A percentile compares a stretch with the other conserved stretches of the same genome.
phyloP scores from a whole-genome alignment of 371 early-diverging fungal species.

The Syncephalastrum monosporum region DNA sequence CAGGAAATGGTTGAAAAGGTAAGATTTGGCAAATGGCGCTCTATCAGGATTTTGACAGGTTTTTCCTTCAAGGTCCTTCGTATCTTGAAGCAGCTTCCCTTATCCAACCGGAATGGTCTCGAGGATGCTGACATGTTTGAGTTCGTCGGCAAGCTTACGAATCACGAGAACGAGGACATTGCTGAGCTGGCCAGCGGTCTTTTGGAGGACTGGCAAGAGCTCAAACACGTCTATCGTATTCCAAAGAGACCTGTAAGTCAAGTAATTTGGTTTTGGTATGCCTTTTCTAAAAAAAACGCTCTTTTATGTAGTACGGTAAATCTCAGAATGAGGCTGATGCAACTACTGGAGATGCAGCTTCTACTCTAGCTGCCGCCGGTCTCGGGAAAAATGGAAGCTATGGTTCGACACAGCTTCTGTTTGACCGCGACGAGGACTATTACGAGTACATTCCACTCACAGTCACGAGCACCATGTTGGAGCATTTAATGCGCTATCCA shows the following conservation, averaged over 20 bases:
- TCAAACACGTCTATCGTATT: slow-evolving; percentile 62
- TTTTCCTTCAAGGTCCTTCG: slow-evolving; percentile 14
- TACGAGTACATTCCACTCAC: slow-evolving; percentile 32
- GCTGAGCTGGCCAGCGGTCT: slow-evolving; percentile 33
- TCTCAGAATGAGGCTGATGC: background rate
- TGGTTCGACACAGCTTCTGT: slow-evolving; percentile 28
- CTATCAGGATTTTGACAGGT: background rate
- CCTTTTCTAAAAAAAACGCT: background rate
- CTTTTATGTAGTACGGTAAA: background rate
- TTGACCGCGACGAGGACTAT: slow-evolving; percentile 40
- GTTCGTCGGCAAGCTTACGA: slow-evolving; percentile 41
- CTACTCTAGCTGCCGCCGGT: background rate
- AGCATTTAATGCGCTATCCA: slow-evolving; percentile 20
- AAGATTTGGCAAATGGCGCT: background rate
- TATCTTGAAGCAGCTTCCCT: slow-evolving; percentile 58
- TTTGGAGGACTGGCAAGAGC: slow-evolving; percentile 45
- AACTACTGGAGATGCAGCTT: background rate
- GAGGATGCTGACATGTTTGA: slow-evolving; percentile 65
- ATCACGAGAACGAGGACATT: slow-evolving; percentile 40
- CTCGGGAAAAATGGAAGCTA: slow-evolving; percentile 3
- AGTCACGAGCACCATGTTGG: slow-evolving; percentile 17
- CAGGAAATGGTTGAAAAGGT: slow-evolving; percentile 38
- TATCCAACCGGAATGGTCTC: slow-evolving; percentile 67
- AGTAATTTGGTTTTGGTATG: background rate
- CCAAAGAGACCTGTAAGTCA: slow-evolving; percentile 45